A percentile compares a stretch with the other conserved stretches of the same genome.
These are phyloP conservation scores for Ophiostoma sp. DNA, from an alignment of 2,329 filamentous ascomycete genomes.

Conservation along the genomic window DNA sequence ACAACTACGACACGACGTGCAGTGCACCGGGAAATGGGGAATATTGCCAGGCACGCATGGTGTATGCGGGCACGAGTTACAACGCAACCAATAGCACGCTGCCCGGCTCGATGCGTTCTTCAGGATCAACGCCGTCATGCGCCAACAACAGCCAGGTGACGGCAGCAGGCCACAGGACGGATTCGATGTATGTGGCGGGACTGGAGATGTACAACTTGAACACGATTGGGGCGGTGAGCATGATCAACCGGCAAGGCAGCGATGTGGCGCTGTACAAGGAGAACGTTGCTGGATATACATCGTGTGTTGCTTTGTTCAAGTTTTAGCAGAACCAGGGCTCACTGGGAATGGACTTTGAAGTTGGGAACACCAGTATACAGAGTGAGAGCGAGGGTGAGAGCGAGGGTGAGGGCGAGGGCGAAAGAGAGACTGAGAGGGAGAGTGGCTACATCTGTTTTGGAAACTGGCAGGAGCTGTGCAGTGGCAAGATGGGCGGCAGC, in stretches of 20 bases:
- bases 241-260: constrained; percentile 24
- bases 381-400: neutral
- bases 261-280: constrained; percentile 26
- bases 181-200: neutral
- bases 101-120: too few species aligned
- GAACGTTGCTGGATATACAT: constrained; percentile 28
- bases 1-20: constrained; percentile 48
- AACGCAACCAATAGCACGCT: constrained; percentile 14
- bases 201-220: constrained; percentile 42
- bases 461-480: constrained; percentile 22
- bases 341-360: constrained; percentile 7
- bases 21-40: constrained; percentile 34
- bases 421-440: neutral
- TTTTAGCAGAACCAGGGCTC: constrained; percentile 24
- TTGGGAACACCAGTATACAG: neutral
- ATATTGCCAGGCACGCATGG: constrained; percentile 39
- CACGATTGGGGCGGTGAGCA: constrained; percentile 37
- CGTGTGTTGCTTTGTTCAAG: constrained; percentile 29
- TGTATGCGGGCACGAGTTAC: constrained; percentile 34
- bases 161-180: neutral
- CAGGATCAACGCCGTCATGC: neutral
- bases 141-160: neutral
- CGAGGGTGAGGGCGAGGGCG: neutral
- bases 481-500: neutral
- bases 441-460: constrained; percentile 23